Evolutionary conservation across 768 basidiomycete species (phyloP).

Genomic region (Lyophyllum decastes): DNA sequence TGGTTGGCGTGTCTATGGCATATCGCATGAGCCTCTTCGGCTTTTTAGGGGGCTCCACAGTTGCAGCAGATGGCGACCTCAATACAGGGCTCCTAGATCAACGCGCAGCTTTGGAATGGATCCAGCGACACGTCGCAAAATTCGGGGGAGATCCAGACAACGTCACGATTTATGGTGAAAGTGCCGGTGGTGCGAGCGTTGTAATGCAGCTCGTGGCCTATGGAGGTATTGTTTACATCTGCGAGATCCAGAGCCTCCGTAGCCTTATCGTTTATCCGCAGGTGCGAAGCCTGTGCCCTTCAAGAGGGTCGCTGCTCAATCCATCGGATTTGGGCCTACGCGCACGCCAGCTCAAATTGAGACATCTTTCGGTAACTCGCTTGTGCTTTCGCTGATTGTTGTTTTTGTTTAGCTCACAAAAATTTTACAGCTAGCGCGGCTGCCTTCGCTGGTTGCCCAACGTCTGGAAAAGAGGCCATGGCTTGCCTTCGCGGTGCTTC

Average conservation of each 20-base stretch:
- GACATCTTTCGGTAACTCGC: slow-evolving; percentile 32
- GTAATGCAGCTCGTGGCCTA: slow-evolving; percentile 46
- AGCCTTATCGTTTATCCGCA: not conserved
- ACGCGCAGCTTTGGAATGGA: slow-evolving; percentile 40
- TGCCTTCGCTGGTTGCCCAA: slow-evolving; percentile 28
- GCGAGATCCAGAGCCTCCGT: not conserved
- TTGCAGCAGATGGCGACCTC: slow-evolving; percentile 37
- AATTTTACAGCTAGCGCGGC: slow-evolving; percentile 27
- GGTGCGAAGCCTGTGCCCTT: slow-evolving; percentile 38
- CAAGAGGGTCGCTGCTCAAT: slow-evolving; percentile 41
- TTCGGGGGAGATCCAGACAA: slow-evolving; percentile 35
- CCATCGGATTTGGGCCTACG: slow-evolving; percentile 43
- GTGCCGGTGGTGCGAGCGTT: slow-evolving; percentile 16
- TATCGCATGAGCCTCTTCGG: slow-evolving; percentile 31
- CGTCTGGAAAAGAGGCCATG: slow-evolving; percentile 27
- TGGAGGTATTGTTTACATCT: slow-evolving; percentile 27
- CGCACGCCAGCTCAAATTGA: slow-evolving; percentile 27
- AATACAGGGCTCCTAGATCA: slow-evolving; percentile 45
- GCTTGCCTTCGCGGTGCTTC: slow-evolving; percentile 38
- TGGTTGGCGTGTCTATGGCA: slow-evolving; percentile 35
- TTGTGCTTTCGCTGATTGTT: not conserved
- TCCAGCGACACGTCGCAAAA: slow-evolving; percentile 34
- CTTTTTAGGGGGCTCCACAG: slow-evolving; percentile 27
- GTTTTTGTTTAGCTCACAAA: not conserved
- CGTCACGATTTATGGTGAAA: slow-evolving; percentile 3